Evolutionary conservation across 495 filamentous ascomycete species (phyloP).

Genomic region (Neurospora sp.): DNA sequence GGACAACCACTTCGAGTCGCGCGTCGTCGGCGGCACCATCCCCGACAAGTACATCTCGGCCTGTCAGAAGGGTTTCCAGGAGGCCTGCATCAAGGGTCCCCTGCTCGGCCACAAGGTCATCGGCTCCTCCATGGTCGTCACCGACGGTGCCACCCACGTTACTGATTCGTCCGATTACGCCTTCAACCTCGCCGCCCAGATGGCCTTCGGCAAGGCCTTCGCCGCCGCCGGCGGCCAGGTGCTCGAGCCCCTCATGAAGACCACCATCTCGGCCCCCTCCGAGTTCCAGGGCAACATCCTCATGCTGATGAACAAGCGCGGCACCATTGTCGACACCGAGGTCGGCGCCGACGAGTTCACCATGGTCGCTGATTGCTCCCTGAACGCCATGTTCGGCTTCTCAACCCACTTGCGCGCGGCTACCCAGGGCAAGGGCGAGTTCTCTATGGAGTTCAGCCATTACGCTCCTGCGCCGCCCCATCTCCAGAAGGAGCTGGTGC

Average conservation of each 20-base stretch:
- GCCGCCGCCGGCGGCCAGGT: conserved; percentile 63
- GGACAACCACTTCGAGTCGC: conserved; percentile 75
- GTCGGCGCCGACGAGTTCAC: conserved; percentile 93
- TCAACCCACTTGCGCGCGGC: conserved; percentile 78
- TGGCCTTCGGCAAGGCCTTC: conserved; percentile 97
- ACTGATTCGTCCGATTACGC: conserved; percentile 97
- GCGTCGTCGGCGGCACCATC: conserved; percentile 82
- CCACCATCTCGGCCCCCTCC: conserved; percentile 83
- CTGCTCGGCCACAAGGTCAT: conserved; percentile 90
- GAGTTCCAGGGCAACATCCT: conserved; percentile 98
- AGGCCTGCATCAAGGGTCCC: conserved; percentile 78
- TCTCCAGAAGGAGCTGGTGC: conserved; percentile 85
- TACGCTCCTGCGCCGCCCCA: conserved; percentile 81
- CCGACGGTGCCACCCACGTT: conserved; percentile 95
- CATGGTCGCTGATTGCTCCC: conserved; percentile 80
- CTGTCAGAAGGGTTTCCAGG: conserved; percentile 91
- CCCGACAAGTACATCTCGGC: conserved; percentile 93
- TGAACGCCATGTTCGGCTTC: conserved; percentile 98
- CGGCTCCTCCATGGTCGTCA: conserved; percentile 81
- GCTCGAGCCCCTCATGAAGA: conserved; percentile 97
- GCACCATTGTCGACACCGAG: conserved; percentile 91
- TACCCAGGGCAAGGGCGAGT: conserved; percentile 98
- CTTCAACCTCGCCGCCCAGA: conserved; percentile 94
- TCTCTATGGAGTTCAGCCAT: conserved; percentile 97
- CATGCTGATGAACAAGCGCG: conserved; percentile 91